Base-by-base conservation (phyloP, 176 grass and related monocot genomes). In the Oryza rufipogon region DNA sequence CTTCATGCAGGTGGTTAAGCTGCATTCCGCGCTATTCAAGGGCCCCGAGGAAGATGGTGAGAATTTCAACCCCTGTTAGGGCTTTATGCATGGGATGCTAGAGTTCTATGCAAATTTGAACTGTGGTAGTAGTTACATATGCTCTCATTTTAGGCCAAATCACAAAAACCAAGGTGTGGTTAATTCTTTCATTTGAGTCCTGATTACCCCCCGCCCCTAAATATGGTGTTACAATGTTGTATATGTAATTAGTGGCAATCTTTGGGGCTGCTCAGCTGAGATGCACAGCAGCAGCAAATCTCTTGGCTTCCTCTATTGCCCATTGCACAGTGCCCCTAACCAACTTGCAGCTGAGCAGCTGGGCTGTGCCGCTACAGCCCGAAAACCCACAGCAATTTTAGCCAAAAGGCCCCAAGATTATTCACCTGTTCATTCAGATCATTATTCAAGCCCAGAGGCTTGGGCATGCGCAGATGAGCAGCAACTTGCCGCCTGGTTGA, bases 1-100 rank as follows among this genome's bases (percentile, higher is more conserved):
- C 17, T 99, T 96, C 75, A 91, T 81, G 76, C 97, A 96, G 74
- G 86, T 99, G 47, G 86, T 99, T 51, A 99, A 99, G 73, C 88
- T 99, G 76, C 97, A 96, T 79, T 96, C 93, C 4, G 74, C 81
- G 15, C 85, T 93, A 2, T 87, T 98, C 85, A 95, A 79, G 26
- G 96, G 93, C 32, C 93, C 96, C 3, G 93, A 93, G 54, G 96
- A 98, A 66, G 96, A 95, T 70, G 96, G 96, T 98, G 83, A 80
- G 76, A 80, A 63, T 70, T 68, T 2, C 42, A 42, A 34, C 6
- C 68, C 33, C 19, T 38, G 45, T 68, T 83, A 52, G 17, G 30
- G 0, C 17, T 86, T 11, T 60, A 11, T 85, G 39, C 67, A 13
- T 63, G 38, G 42, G 42, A 38, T 52, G 7, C 60, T 52, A 45